Evolutionary conservation across 208 protist species (phyloP), one percentile per base, ranked within the genome.

Genomic region (Trypanosoma vivax): DNA sequence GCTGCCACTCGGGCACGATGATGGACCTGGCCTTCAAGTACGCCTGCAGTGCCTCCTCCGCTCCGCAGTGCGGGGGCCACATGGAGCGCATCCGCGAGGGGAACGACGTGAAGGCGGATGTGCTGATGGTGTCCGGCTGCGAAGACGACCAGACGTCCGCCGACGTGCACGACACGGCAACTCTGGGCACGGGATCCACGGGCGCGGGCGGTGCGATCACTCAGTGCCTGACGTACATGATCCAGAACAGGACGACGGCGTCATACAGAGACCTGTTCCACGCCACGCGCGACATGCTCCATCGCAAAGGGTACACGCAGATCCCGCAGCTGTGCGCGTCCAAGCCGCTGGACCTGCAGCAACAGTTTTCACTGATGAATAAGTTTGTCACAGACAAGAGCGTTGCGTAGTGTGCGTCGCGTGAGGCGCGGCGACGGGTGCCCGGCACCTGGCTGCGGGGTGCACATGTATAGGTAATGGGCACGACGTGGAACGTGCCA

Each of bases 1-100:
- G 85, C 76, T 96, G 90, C 67, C 90, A 96, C 82, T 85, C 76
- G 2, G 90, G 81, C 43, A 76, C 75, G 33, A 82, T 87, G 56
- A 53, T 91, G 5, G 83, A 91, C 51, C 77, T 92, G 7, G 81
- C 88, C n/a, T 88, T 74, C 65, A 39, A 27, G 10, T 83, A 87
- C 64, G 63, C 74, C 19, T 63, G 64, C 18, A 21, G 38, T 31
- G 72, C 52, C 45, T 51, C 38, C 28, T n/a, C 67, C 27, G 52
- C 47, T 55, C 39, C 38, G 24, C 24, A 23, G 6, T 42, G 31
- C 40, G 16, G 23, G 1, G 70, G 71, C 31, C 75, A 79, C 61
- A 88, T 88, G 79, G 65, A 79, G 57, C 69, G 74, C 41, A 71
- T 88, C 10, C 79, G 79, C 31, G 21, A 66, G 18, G 63, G 79